Conservation (phyloP, 495 filamentous ascomycete genomes). For the Monascus purpureus region DNA sequence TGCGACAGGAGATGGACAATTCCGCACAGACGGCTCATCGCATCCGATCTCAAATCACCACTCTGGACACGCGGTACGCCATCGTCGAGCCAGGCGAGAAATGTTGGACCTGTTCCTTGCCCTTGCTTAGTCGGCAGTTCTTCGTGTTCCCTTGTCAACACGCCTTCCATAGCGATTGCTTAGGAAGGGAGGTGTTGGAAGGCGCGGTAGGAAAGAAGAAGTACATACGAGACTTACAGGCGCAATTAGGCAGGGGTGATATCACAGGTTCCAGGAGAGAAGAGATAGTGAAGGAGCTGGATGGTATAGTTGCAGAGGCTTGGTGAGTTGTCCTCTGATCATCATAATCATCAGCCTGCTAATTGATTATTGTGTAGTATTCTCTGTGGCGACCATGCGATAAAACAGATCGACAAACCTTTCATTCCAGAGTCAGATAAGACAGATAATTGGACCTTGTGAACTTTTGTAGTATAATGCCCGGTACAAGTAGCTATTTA, state of each 20-base stretch:
- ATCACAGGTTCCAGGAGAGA: constrained; percentile 55
- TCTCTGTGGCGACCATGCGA: constrained; percentile 84
- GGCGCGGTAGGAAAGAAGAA: constrained; percentile 56
- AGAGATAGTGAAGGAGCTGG: constrained; percentile 73
- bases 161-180: constrained; percentile 88
- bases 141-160: constrained; percentile 98
- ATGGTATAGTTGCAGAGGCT: constrained; percentile 66
- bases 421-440: constrained; percentile 64
- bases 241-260: constrained; percentile 58
- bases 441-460: constrained; percentile 72
- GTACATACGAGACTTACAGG: constrained; percentile 74
- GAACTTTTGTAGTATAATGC: constrained; percentile 4
- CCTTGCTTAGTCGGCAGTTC: constrained; percentile 78
- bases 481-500: neutral
- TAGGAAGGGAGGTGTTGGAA: constrained; percentile 71
- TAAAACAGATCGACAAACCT: constrained; percentile 83
- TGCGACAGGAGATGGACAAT: constrained; percentile 96
- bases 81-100: constrained; percentile 94
- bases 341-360: constrained; percentile 1
- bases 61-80: constrained; percentile 76
- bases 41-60: constrained; percentile 74
- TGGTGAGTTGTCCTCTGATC: constrained; percentile 42
- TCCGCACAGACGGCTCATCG: constrained; percentile 72
- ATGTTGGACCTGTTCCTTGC: constrained; percentile 76
- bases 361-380: constrained; percentile 31